These are phyloP conservation scores for Cercophora newfieldiana DNA, from an alignment of 495 filamentous ascomycete species.

Conservation along the genomic window DNA sequence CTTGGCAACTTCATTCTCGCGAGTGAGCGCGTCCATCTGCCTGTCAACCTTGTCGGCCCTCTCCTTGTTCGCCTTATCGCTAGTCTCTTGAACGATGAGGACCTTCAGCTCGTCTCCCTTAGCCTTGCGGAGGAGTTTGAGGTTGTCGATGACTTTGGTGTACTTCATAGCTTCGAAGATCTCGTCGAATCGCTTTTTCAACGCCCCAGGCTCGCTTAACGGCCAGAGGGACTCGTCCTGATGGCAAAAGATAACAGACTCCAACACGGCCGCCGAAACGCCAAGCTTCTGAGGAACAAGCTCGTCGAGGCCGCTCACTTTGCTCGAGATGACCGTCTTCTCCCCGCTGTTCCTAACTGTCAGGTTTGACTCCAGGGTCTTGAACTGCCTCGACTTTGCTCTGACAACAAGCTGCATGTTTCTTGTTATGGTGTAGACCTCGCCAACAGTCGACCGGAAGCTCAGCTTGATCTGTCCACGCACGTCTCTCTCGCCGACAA, in stretches of 20 bases:
- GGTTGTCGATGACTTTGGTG: constrained; percentile 93
- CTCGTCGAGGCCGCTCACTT: constrained; percentile 74
- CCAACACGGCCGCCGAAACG: constrained; percentile 85
- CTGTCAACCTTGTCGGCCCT: constrained; percentile 72
- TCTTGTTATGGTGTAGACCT: constrained; percentile 76
- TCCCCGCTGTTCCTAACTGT: constrained; percentile 80
- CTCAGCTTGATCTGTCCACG: constrained; percentile 86
- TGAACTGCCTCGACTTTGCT: constrained; percentile 67
- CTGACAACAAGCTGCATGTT: constrained; percentile 84
- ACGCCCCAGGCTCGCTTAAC: constrained; percentile 79
- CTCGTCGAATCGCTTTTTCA: constrained; percentile 95
- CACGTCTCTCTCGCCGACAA: constrained; percentile 87
- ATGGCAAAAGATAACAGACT: constrained; percentile 96
- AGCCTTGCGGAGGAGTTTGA: constrained; percentile 80
- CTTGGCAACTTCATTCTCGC: constrained; percentile 71
- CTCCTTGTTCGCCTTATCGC: constrained; percentile 83
- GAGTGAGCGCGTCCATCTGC: constrained; percentile 60
- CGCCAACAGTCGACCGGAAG: constrained; percentile 73
- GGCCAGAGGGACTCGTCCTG: constrained; percentile 98
- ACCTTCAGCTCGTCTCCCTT: constrained; percentile 72
- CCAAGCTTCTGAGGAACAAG: constrained; percentile 86
- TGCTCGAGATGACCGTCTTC: constrained; percentile 70
- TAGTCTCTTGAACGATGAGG: constrained; percentile 68
- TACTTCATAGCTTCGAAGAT: constrained; percentile 98
- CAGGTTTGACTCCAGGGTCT: constrained; percentile 78